A percentile compares a stretch with the other conserved stretches of the same genome.
These are phyloP conservation scores for Casaregolazyma lundiana DNA, from an alignment of 1,139 yeast species.

Conservation along the genomic window DNA sequence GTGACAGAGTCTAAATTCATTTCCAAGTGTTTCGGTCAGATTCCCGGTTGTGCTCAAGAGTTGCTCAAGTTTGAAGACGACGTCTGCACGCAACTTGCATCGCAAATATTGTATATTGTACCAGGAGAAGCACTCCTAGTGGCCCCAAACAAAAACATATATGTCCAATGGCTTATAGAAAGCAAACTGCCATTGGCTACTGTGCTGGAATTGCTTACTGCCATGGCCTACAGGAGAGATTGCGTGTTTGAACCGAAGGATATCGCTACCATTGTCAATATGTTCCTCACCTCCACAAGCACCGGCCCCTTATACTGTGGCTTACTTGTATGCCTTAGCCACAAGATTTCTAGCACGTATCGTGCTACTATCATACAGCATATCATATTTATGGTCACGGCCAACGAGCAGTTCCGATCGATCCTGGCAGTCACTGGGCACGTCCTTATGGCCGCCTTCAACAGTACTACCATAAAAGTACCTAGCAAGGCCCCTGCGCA, in stretches of 20 bases:
- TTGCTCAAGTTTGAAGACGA: conserved; percentile 1
- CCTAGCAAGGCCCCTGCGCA: neutral
- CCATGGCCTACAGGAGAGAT: neutral
- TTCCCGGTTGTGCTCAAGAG: neutral
- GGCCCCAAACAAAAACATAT: neutral
- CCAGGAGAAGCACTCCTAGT: neutral
- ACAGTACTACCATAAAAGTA: neutral
- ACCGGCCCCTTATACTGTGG: neutral
- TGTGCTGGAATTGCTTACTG: neutral
- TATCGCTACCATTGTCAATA: neutral
- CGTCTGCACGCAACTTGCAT: conserved; percentile 1
- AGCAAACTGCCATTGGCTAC: neutral
- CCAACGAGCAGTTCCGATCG: neutral
- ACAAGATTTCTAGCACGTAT: neutral
- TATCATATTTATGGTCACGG: neutral
- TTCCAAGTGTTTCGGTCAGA: neutral
- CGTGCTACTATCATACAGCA: conserved; percentile 1
- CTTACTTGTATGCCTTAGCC: neutral
- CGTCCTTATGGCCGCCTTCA: neutral
- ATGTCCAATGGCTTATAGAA: neutral
- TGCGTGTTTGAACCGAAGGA: neutral
- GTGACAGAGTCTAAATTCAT: neutral
- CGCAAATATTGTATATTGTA: neutral
- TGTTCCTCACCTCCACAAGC: neutral
- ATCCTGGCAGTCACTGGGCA: neutral